Conservation (phyloP, 23 red algal genomes). For the Gracilariopsis chorda region DNA sequence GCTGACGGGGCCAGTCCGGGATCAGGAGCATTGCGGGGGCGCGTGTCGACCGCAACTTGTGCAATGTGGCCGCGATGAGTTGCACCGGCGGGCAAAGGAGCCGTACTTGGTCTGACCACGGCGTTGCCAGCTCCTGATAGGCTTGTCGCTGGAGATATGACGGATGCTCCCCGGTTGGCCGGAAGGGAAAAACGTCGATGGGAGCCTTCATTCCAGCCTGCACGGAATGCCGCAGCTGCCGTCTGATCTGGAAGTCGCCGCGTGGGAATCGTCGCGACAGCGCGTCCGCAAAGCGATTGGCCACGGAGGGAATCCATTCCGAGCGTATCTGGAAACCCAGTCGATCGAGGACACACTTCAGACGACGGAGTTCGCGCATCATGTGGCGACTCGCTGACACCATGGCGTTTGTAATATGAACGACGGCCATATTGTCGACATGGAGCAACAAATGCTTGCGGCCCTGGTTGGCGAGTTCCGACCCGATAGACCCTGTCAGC, state of each 20-base stretch:
- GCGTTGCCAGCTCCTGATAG: no score
- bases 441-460: conserved; percentile 1
- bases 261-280: not conserved
- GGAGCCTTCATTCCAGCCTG: not conserved
- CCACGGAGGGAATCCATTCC: not conserved
- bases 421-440: conserved; percentile 43
- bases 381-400: not conserved
- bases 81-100: no score
- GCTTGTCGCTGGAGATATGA: no score
- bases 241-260: not conserved
- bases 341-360: not conserved
- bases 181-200: not conserved
- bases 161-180: not conserved
- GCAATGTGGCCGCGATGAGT: no score
- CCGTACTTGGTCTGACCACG: no score
- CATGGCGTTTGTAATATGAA: conserved; percentile 3
- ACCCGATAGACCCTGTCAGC: not conserved
- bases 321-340: not conserved
- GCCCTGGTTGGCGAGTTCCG: not conserved
- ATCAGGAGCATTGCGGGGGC: no score
- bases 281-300: conserved; percentile 19
- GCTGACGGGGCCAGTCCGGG: no score
- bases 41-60: no score
- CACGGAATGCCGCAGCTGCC: not conserved
- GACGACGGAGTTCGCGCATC: conserved; percentile 10